Evolutionary conservation across 306 rosid species (phyloP), one percentile per base, ranked within the genome.

Genomic region (Notholithocarpus densiflorus): DNA sequence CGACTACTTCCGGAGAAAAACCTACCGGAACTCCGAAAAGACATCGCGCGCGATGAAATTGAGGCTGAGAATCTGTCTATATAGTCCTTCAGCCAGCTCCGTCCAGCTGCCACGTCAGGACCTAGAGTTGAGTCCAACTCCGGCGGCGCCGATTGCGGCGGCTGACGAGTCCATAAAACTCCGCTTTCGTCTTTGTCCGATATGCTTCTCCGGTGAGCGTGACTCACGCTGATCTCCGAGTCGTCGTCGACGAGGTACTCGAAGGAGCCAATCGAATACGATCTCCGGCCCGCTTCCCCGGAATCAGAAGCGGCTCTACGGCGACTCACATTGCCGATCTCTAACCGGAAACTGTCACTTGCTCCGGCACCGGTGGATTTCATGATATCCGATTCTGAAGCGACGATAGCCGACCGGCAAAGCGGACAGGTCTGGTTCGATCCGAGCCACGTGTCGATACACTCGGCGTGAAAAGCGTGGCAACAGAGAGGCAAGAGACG

Each of bases 191-290:
- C 93, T 57, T 95, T 93, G 8, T 89, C 97, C 1, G 95, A 83
- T 4, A 68, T 45, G 65, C 81, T 87, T 59, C 97, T 81, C 56
- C 87, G 82, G 56, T 83, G 91, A 2, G 90, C 86, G 68, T 85
- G 80, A 59, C 81, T 80, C 56, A 82, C 27, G 12, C 82, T 78
- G 31, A 92, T 82, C 81, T 95, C 98, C 0, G 91, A 87, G 0
- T 88, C 90, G 5, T 94, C 97, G 0, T 87, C 97, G 0, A 90
- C 89, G 0, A 86, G 69, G 65, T 94, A 92, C 8, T 94, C 97
- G 75, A 91, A 94, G 12, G 98, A 95, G 56, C 98, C 98, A 5
- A 93, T 87, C 3, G 98, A 95, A 70, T 87, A 92, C 9, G 98
- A 95, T 60, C 92, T 84, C 37, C 77, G 81, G 20, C 51, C 68